Evolutionary conservation across 495 filamentous ascomycete genomes (phyloP).

Genomic region (Penicillium ochrochloron): DNA sequence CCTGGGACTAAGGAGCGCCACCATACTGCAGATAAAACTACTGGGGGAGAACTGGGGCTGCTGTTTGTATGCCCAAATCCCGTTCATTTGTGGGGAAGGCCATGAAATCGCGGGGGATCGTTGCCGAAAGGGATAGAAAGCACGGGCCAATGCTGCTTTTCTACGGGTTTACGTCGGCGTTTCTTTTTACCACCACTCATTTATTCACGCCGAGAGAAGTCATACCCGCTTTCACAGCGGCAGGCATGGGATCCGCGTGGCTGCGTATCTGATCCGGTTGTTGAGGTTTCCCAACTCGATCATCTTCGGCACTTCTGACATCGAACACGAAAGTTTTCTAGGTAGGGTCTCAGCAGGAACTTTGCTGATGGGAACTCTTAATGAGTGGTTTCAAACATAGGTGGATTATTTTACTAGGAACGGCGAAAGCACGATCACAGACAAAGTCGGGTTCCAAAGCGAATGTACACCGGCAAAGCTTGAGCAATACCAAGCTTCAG

Average conservation of each 20-base stretch:
- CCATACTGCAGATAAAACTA: neutral
- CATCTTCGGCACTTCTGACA: too few relatives aligned
- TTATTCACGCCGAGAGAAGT: neutral
- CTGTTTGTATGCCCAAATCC: neutral
- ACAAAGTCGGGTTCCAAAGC: neutral
- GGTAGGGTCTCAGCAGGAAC: too few relatives aligned
- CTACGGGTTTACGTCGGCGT: neutral
- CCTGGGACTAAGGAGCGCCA: slow-evolving; percentile 3
- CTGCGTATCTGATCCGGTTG: neutral
- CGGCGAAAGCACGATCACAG: neutral
- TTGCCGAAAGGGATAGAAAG: neutral
- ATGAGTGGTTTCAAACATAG: too few relatives aligned
- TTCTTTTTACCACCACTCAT: slow-evolving; percentile 15
- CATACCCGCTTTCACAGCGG: neutral
- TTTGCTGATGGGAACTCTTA: too few relatives aligned
- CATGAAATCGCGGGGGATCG: neutral
- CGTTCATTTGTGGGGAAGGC: slow-evolving; percentile 5
- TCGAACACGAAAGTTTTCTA: too few relatives aligned
- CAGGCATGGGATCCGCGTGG: neutral
- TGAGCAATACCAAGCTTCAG: slow-evolving; percentile 3
- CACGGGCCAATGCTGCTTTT: neutral
- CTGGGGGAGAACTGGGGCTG: neutral
- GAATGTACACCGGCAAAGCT: neutral
- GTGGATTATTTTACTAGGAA: too few relatives aligned
- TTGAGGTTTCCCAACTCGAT: neutral